Base-by-base conservation (phyloP, 495 filamentous ascomycete species). In the Aspergillus baeticus region DNA sequence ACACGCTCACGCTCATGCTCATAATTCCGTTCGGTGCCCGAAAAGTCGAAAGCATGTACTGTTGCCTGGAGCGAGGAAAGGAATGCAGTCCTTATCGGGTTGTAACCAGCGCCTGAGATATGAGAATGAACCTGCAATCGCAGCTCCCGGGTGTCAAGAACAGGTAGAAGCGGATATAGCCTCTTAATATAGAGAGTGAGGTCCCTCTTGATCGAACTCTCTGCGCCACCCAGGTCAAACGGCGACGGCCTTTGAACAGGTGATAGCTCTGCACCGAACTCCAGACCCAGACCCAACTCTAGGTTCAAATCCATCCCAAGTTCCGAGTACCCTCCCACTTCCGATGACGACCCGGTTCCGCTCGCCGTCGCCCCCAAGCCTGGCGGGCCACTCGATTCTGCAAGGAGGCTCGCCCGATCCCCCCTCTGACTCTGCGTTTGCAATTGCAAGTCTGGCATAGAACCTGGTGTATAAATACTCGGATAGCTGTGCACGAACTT, bases 401-500 rank as follows among this genome's bases (percentile, higher is more conserved):
- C 4, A 29, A 8, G 4, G 26, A 29, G 26, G 26, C 26, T 31
- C 45, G 35, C 14, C 2, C 15, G 29, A 29, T 35, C 15, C 5
- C 18, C 15, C 33, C 22, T 38, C 3, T 22, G 31, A n/a, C 34
- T 18, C 26, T 33, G 21, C 42, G 29, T 1, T 6, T 45, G 11
- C 43, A 15, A 21, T 46, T 23, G 43, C 22, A 29, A 8, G 26
- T 29, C 26, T 5, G 41, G 18, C 41, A 18, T 35, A 34, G 29
- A 18, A 20, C 3, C 10, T 5, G 1, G n/a, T 3, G 31, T 36
- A 31, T 49, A 36, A 20, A 50, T 50, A n/a, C 33, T 38, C 34
- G 47, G 47, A 15, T 50, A 50, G 7, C 34, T 50, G 15, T 50
- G 47, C 47, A 50, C 47, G 18, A 50, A 50, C 14, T 50, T 50